A percentile compares a stretch with the other conserved stretches of the same genome.
Evolutionary conservation across 139 green algal species (phyloP).

Genomic region (Yamagishiella unicocca): DNA sequence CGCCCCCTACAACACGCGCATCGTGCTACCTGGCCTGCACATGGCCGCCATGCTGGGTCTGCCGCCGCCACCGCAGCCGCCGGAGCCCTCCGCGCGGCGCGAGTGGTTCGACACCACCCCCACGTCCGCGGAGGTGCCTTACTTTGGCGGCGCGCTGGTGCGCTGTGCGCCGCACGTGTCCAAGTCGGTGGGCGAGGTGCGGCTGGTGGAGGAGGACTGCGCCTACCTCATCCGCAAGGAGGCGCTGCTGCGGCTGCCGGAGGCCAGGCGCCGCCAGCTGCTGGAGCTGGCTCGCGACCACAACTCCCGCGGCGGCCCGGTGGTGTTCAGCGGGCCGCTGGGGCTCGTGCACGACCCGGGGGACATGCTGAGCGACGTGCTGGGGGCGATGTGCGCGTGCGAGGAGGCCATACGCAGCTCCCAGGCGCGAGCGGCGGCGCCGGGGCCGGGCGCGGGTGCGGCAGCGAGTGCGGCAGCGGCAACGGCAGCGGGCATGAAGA

Average conservation of each 20-base stretch:
- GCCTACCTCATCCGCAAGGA: constrained; percentile 10
- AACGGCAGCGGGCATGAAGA: neutral
- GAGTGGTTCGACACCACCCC: neutral
- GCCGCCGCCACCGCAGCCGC: constrained; percentile 9
- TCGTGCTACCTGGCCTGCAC: constrained; percentile 14
- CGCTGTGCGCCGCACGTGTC: constrained; percentile 14
- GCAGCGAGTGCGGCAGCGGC: neutral
- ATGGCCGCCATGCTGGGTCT: constrained; percentile 1
- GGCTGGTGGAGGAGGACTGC: constrained; percentile 24
- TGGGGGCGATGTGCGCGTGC: neutral
- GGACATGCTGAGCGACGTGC: neutral
- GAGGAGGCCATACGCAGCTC: neutral
- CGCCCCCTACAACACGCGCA: neutral
- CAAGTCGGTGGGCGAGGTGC: too few species aligned
- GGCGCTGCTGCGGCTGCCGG: constrained; percentile 14
- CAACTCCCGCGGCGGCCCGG: constrained; percentile 18
- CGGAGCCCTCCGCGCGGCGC: neutral
- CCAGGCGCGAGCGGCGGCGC: neutral
- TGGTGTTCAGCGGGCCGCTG: constrained; percentile 14
- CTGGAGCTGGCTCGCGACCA: neutral
- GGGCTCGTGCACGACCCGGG: neutral
- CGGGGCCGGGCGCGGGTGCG: neutral
- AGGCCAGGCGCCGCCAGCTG: neutral
- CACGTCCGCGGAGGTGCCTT: neutral
- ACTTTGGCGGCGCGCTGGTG: constrained; percentile 20